Base-by-base conservation (phyloP, 768 basidiomycete genomes). In the Termitomyces heimii region DNA sequence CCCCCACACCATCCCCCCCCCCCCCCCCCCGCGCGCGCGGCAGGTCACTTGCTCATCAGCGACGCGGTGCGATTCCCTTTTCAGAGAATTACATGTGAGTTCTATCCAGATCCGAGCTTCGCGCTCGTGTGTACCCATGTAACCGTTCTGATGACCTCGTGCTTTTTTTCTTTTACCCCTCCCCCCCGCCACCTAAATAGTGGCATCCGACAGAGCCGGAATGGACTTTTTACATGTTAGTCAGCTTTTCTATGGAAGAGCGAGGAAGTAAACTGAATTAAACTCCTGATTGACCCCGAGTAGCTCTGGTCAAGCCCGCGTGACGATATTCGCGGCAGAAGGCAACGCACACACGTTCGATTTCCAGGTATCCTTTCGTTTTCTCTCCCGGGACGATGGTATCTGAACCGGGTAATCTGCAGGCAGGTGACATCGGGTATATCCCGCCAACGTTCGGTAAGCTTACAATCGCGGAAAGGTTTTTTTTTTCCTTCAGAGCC, bases 181-280 rank as follows among this genome's bases (percentile, higher is more conserved):
- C n/a, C n/a, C n/a, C n/a, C n/a, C n/a, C n/a, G n/a, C n/a, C n/a
- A n/a, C n/a, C n/a, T n/a, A n/a, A 24, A 7, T 54, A 86, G 85
- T 88, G 87, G 87, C 87, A 89, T 62, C 86, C 87, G 8, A 83
- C 82, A 3, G 75, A 84, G 62, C 82, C 84, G 48, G 85, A 86
- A 70, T 87, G 85, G 85, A 77, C 73, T 14, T 83, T 76, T 65
- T 81, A 77, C 72, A 64, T 85, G 84, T 83, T 59, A 60, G 73
- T 56, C 32, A 44, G 22, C 28, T 18, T n/a, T n/a, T n/a, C 65
- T 47, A 18, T 20, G 24, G 56, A 56, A 47, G 9, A n/a, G 40
- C n/a, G n/a, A n/a, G n/a, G n/a, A n/a, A n/a, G n/a, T n/a, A n/a
- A n/a, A n/a, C n/a, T n/a, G 40, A 47, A 18, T 5, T 18, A 10